These are phyloP conservation scores for Microdochium nivale DNA, from an alignment of 2,329 filamentous ascomycete species.

Conservation along the genomic window DNA sequence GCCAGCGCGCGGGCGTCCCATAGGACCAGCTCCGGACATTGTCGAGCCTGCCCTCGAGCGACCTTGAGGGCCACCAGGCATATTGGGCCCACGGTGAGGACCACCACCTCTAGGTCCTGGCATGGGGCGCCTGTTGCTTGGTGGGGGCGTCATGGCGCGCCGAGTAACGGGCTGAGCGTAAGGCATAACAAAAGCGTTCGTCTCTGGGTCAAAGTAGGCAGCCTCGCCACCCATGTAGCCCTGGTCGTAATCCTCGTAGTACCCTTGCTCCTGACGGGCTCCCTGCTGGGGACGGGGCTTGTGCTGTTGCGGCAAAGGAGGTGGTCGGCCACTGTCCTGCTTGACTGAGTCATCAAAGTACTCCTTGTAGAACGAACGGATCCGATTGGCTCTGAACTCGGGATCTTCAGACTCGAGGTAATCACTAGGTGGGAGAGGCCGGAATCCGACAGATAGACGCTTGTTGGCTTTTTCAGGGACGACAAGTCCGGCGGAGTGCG, in stretches of 20 bases:
- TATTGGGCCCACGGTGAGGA: conserved; percentile 20
- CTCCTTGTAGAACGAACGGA: conserved; percentile 98
- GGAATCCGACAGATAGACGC: conserved; percentile 62
- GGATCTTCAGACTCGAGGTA: conserved; percentile 75
- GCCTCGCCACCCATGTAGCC: conserved; percentile 58
- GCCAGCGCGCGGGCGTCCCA: conserved; percentile 34
- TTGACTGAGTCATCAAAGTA: conserved; percentile 77
- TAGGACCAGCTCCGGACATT: conserved; percentile 14
- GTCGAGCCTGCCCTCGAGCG: conserved; percentile 45
- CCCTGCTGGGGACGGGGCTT: conserved; percentile 5
- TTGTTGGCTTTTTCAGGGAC: conserved; percentile 47
- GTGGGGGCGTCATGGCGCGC: conserved; percentile 93
- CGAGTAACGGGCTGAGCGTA: conserved; percentile 80
- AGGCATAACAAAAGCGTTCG: conserved; percentile 66
- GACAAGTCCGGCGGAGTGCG: conserved; percentile 30
- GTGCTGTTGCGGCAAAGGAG: conserved; percentile 10
- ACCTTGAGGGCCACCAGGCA: conserved; percentile 38
- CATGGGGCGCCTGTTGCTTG: conserved; percentile 31
- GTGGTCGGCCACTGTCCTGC: conserved; percentile 12
- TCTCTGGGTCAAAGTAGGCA: conserved; percentile 57
- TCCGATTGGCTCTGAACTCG: conserved; percentile 89
- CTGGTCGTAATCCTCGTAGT: conserved; percentile 70
- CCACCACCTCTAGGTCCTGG: conserved; percentile 19
- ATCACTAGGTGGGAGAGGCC: conserved; percentile 82
- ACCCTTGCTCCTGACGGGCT: conserved; percentile 21